Evolutionary conservation across 345 rosid genomes (phyloP).

Genomic region (Pseudoturritis turrita): DNA sequence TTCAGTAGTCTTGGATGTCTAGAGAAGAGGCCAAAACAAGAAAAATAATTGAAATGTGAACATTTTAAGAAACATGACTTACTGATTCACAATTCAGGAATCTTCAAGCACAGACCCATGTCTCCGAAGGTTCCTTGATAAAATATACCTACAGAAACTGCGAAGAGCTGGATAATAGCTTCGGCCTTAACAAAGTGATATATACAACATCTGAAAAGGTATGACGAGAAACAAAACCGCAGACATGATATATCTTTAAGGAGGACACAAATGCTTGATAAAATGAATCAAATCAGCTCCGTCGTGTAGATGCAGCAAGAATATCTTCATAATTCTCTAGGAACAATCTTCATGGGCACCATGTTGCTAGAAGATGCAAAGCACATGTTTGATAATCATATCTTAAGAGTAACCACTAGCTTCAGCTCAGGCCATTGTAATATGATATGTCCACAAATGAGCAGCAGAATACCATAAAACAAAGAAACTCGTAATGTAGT

Average conservation of each 20-base stretch:
- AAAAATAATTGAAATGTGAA: background rate
- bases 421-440: background rate
- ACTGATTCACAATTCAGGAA: conserved; percentile 14
- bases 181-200: background rate
- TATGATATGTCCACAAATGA: background rate
- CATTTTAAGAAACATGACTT: conserved; percentile 1
- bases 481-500: background rate
- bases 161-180: background rate
- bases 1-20: conserved; percentile 3
- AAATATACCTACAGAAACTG: background rate
- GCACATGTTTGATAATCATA: background rate
- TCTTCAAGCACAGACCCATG: conserved; percentile 17
- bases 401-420: background rate
- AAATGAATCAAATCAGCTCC: background rate
- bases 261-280: background rate
- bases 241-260: background rate
- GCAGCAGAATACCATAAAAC: background rate
- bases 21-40: conserved; percentile 13
- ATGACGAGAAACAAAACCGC: background rate
- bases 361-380: background rate
- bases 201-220: background rate
- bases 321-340: background rate
- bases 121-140: background rate
- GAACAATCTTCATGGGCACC: background rate
- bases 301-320: background rate